phyloP scores from a whole-genome alignment of 768 basidiomycete genomes.

The Daedalea quercina region DNA sequence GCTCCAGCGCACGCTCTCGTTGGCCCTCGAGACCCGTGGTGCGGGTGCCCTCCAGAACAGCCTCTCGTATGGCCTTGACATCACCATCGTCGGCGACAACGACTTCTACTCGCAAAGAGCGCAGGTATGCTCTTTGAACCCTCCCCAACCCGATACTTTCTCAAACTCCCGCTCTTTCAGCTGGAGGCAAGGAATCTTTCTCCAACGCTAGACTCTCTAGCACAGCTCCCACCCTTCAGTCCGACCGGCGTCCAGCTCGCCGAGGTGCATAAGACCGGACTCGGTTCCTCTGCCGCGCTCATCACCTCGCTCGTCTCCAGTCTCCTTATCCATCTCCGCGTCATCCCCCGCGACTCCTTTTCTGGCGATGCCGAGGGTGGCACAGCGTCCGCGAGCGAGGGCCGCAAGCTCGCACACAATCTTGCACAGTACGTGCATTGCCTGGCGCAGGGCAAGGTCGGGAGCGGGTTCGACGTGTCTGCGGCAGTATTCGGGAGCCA shows the following conservation, averaged over 20 bases:
- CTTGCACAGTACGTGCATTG: slow-evolving; percentile 93
- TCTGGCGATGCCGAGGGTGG: slow-evolving; percentile 24
- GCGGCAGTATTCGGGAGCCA: slow-evolving; percentile 94
- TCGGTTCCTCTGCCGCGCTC: slow-evolving; percentile 94
- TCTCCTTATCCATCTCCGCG: slow-evolving; percentile 68
- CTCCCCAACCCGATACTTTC: slow-evolving; percentile 1
- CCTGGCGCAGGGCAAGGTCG: slow-evolving; percentile 95
- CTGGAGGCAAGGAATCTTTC: slow-evolving; percentile 57
- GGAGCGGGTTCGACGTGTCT: slow-evolving; percentile 95
- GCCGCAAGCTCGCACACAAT: slow-evolving; percentile 75
- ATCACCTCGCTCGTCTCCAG: slow-evolving; percentile 92
- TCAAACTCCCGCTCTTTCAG: slow-evolving; percentile 29
- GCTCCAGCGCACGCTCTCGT: slow-evolving; percentile 65
- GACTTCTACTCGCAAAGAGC: slow-evolving; percentile 96
- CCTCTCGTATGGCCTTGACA: slow-evolving; percentile 55
- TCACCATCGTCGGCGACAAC: slow-evolving; percentile 87
- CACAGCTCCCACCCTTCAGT: slow-evolving; percentile 69
- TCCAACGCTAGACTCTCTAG: slow-evolving; percentile 55
- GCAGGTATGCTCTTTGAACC: slow-evolving; percentile 44
- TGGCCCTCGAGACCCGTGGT: slow-evolving; percentile 57
- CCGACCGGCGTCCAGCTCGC: slow-evolving; percentile 60
- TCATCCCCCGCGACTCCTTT: slow-evolving; percentile 50
- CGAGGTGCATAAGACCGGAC: slow-evolving; percentile 95
- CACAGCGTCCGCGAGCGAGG: slow-evolving; percentile 27
- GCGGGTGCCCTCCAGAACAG: slow-evolving; percentile 31